Evolutionary conservation across 2,329 filamentous ascomycete species (phyloP), one percentile per base, ranked within the genome.

Genomic region (Eutypella sp.): DNA sequence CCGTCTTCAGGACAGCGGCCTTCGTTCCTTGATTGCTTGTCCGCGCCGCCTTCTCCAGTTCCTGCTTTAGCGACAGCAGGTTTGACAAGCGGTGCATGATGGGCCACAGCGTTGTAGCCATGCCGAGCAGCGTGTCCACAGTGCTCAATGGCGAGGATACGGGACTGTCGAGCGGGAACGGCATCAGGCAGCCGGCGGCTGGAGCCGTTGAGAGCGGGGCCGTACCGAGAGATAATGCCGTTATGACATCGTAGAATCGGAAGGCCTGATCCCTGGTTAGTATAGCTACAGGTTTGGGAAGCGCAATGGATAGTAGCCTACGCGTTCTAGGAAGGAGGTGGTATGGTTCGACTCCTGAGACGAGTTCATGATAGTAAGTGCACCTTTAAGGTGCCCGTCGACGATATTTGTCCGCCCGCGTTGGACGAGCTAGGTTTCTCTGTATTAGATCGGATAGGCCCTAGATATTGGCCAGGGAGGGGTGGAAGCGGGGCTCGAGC

Each of bases 241-340:
- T 75, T 46, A 83, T 83, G 19, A 84, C 80, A 57, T 84, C 80
- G 62, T 84, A 83, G 54, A 83, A 84, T 5, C 77, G 74, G 53
- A 84, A 84, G 2, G 79, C 79, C 79, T 83, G 45, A 24, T 15
- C 19, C 25, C 22, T 9, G 24, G 51, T 68, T 27, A 67, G 57
- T 42, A 42, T 41, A 10, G 36, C 36, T 33, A 23, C 34, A 34
- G 19, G 24, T 15, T 11, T 44, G 24, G 43, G 16, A 11, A 23
- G 5, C 38, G 38, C 38, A 44, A 45, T 19, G 16, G 6, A n/a
- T 5, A 18, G 6, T 24, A 6, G 50, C 53, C 13, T 66, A 82
- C 80, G 13, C 80, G 69, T 61, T 82, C 79, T 2, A 84, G 64
- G 51, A 84, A 84, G 36, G 73, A 62, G 36, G 74, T 71, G 0